phyloP scores from a whole-genome alignment of 768 basidiomycete genomes.

The Clitopilus passeckerianus region DNA sequence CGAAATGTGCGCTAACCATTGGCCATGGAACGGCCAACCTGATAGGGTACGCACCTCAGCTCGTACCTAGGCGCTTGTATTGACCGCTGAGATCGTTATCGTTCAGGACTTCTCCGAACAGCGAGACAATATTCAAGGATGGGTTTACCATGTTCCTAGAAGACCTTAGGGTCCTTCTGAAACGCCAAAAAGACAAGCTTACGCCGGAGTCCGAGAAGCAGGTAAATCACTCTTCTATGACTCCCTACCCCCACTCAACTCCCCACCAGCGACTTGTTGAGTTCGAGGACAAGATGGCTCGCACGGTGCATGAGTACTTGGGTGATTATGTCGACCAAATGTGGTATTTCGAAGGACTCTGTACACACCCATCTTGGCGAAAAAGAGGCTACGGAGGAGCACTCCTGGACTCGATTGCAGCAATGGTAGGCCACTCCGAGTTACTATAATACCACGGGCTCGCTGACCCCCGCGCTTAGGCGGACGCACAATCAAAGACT shows the following conservation, averaged over 20 bases:
- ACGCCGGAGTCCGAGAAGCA: neutral
- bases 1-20: conserved; percentile 17
- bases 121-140: neutral
- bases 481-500: conserved; percentile 18
- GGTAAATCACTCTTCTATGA: neutral
- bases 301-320: conserved; percentile 14
- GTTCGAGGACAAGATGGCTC: conserved; percentile 14
- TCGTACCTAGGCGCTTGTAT: neutral
- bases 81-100: too few relatives aligned
- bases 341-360: conserved; percentile 22
- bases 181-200: neutral
- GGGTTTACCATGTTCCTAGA: neutral
- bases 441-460: neutral
- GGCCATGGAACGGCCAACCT: conserved; percentile 16
- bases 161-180: neutral
- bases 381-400: conserved; percentile 24
- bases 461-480: conserved; percentile 9
- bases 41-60: conserved; percentile 13
- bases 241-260: neutral
- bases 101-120: neutral
- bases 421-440: conserved; percentile 11
- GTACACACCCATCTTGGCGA: conserved; percentile 20
- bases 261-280: conserved; percentile 14
- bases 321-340: conserved; percentile 21
- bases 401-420: conserved; percentile 18